Evolutionary conservation across 2,329 filamentous ascomycete genomes (phyloP).

Genomic region (Exserohilum rostratum): DNA sequence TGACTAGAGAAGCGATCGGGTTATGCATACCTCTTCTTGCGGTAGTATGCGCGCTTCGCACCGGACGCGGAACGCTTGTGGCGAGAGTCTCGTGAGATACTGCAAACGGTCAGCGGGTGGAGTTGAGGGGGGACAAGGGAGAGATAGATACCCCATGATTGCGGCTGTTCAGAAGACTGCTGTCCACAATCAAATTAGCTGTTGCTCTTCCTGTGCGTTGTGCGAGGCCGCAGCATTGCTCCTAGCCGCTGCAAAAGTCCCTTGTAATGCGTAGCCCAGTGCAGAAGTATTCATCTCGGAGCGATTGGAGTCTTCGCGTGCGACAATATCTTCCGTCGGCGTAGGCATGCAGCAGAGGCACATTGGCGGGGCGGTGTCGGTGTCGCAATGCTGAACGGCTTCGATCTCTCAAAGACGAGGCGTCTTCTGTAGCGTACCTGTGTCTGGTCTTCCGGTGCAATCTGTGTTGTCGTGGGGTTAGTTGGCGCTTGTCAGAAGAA

Average conservation of each 20-base stretch:
- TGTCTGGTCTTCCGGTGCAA: slow-evolving; percentile 46
- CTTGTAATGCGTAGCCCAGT: slow-evolving; percentile 7
- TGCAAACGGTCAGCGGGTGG: slow-evolving; percentile 48
- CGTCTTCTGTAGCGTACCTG: slow-evolving; percentile 38
- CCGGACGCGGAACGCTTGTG: slow-evolving; percentile 99
- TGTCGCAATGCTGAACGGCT: slow-evolving; percentile 24
- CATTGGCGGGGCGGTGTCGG: slow-evolving; percentile 17
- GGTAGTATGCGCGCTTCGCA: slow-evolving; percentile 75
- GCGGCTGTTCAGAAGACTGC: slow-evolving; percentile 55
- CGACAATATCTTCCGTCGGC: slow-evolving; percentile 26
- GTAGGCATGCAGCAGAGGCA: slow-evolving; percentile 16
- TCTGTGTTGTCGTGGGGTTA: slow-evolving; percentile 43
- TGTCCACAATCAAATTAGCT: slow-evolving; percentile 40
- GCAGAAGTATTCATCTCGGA: slow-evolving; percentile 23
- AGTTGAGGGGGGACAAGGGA: slow-evolving; percentile 5
- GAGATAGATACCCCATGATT: slow-evolving; percentile 58
- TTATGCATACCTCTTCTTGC: slow-evolving; percentile 66
- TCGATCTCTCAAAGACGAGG: slow-evolving; percentile 12
- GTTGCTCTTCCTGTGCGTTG: slow-evolving; percentile 13
- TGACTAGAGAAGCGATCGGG: slow-evolving; percentile 70
- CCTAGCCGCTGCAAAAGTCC: slow-evolving; percentile 4
- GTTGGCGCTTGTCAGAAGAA: slow-evolving; percentile 34
- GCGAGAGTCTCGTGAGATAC: slow-evolving; percentile 99
- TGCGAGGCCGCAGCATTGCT: slow-evolving; percentile 22
- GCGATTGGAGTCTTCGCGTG: slow-evolving; percentile 24